Evolutionary conservation across 495 filamentous ascomycete species (phyloP), one percentile per base, ranked within the genome.

Genomic region (Annulohypoxylon stygium): DNA sequence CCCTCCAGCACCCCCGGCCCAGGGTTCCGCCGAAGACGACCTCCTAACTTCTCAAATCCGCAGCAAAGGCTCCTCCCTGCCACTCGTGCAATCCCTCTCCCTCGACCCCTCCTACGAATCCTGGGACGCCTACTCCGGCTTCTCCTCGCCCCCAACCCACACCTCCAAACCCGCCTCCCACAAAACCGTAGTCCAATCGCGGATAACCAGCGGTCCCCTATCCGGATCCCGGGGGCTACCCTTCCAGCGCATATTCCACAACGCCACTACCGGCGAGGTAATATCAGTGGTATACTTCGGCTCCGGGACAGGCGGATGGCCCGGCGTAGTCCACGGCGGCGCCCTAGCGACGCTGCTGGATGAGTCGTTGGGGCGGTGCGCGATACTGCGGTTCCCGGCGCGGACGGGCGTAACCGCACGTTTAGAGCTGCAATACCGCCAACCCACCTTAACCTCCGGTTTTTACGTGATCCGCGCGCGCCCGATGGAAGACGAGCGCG

Each of bases 271-370:
- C 0, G 83, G 84, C 30, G 83, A 86, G 71, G 59, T 81, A 9
- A 63, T 85, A 4, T 78, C 67, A 14, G 81, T 95, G 14, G 82
- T 94, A 16, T 91, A 82, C 77, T 86, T 95, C 45, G 93, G 93
- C 34, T 51, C 77, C 0, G 88, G 83, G 12, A 75, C 90, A 20
- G 82, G 88, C 36, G 92, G 93, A 2, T 95, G 91, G 91, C 92
- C 92, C n/a, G 87, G 86, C 2, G 82, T 93, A 20, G 88, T 91
- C 59, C 93, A 97, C 80, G 93, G 93, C 16, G 93, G 93, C 16
- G 84, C 86, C 2, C 83, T 93, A 41, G 92, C 89, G 3, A 94
- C 91, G 0, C 75, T 94, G 7, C 78, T 95, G 36, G 91, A 93
- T 77, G 93, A 97, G 80, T 82, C 80, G 14, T 80, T 89, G 60